Evolutionary conservation across 352 stramenopile genomes (phyloP).

Genomic region (Pythium oligandrum): DNA sequence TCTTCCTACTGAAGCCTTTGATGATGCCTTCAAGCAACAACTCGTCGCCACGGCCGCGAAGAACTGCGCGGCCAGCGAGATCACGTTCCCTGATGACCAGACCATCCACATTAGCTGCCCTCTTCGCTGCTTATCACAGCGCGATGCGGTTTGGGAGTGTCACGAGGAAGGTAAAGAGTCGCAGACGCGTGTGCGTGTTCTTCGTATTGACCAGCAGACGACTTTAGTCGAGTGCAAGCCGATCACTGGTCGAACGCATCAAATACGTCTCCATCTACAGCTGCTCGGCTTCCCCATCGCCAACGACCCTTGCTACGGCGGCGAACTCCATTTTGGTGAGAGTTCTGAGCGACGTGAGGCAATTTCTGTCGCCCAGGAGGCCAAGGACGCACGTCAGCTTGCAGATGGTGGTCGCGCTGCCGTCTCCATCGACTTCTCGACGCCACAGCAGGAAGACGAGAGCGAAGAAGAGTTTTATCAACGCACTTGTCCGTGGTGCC

Average conservation of each 20-base stretch:
- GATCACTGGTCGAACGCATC: slow-evolving; percentile 95
- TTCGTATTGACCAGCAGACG: slow-evolving; percentile 54
- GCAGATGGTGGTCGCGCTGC: slow-evolving; percentile 5
- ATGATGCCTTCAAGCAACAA: slow-evolving; percentile 27
- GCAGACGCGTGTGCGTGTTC: slow-evolving; percentile 64
- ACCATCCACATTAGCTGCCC: slow-evolving; percentile 78
- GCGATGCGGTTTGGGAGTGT: slow-evolving; percentile 82
- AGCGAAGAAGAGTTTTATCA: slow-evolving; percentile 69
- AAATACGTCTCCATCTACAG: slow-evolving; percentile 97
- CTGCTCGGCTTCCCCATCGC: slow-evolving; percentile 92
- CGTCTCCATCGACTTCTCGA: slow-evolving; percentile 48
- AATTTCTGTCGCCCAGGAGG: slow-evolving; percentile 47
- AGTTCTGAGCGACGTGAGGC: slow-evolving; percentile 32
- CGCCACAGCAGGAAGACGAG: slow-evolving; percentile 47
- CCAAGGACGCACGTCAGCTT: slow-evolving; percentile 7
- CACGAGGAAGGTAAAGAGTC: slow-evolving; percentile 76
- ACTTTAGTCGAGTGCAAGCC: slow-evolving; percentile 92
- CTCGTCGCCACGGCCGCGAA: slow-evolving; percentile 30
- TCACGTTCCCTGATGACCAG: slow-evolving; percentile 48
- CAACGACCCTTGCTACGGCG: slow-evolving; percentile 97
- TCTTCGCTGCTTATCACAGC: slow-evolving; percentile 73
- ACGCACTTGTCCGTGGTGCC: slow-evolving; percentile 77
- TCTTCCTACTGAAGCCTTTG: slow-evolving; percentile 61
- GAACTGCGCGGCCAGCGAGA: slow-evolving; percentile 40
- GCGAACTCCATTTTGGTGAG: slow-evolving; percentile 89